Percentiles rank a stretch among this genome's conserved stretches.
Conservation (phyloP, 768 basidiomycete genomes). For the Psilocybe subaeruginosa region DNA sequence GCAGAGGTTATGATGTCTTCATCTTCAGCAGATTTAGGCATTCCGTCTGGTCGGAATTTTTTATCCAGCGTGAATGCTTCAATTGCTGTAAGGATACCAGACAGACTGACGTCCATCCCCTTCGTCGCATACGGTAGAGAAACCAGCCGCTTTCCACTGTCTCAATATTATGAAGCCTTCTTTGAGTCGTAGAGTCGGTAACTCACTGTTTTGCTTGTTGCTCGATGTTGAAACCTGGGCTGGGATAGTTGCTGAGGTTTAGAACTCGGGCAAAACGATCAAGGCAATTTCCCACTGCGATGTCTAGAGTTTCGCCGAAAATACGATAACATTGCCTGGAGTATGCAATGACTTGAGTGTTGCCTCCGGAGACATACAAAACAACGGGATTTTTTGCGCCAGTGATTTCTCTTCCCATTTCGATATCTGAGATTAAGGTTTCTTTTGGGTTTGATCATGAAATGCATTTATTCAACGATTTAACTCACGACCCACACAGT, state of each 20-base stretch:
- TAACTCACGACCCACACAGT: conserved; percentile 93
- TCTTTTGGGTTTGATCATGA: background rate
- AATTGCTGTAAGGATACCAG: conserved; percentile 88
- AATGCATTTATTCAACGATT: background rate
- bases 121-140: conserved; percentile 94
- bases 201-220: conserved; percentile 87
- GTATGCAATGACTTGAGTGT: conserved; percentile 99
- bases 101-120: conserved; percentile 97
- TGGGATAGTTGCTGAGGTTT: conserved; percentile 92
- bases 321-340: conserved; percentile 97
- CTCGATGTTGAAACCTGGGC: conserved; percentile 97
- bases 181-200: background rate
- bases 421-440: conserved; percentile 71
- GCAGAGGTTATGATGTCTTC: conserved; percentile 86
- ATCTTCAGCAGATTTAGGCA: conserved; percentile 40
- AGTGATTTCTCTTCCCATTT: conserved; percentile 97
- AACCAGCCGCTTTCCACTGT: conserved; percentile 82
- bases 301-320: conserved; percentile 98
- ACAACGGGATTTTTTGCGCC: conserved; percentile 95
- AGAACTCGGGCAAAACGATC: conserved; percentile 97
- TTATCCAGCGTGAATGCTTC: conserved; percentile 90
- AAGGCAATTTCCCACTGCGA: conserved; percentile 98
- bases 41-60: conserved; percentile 63
- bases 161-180: background rate
- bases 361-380: conserved; percentile 97